Percentiles rank a stretch among this genome's conserved stretches.
Evolutionary conservation across 2,329 filamentous ascomycete genomes (phyloP).

Genomic region (Neopestalotiopsis rosae): DNA sequence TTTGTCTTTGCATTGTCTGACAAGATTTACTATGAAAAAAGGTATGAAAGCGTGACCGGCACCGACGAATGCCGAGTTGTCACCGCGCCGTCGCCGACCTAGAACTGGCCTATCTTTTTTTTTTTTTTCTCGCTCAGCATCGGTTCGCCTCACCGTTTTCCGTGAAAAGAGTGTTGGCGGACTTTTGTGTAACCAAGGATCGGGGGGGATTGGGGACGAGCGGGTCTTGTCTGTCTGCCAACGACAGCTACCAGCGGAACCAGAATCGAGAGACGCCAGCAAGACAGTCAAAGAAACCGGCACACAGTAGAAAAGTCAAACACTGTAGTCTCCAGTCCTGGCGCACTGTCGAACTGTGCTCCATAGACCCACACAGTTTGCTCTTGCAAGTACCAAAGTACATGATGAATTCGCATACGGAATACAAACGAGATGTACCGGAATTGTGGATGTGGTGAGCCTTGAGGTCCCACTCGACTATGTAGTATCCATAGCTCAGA

Average conservation of each 20-base stretch:
- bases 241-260: neutral
- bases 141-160: neutral
- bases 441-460: neutral
- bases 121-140: neutral
- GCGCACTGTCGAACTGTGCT: neutral
- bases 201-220: no score
- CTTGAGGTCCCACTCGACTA: neutral
- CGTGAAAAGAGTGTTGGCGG: neutral
- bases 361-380: neutral
- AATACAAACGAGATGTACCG: neutral
- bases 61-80: neutral
- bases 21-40: no score
- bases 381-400: neutral
- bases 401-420: neutral
- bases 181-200: neutral
- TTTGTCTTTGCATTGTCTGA: no score
- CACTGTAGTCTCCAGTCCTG: neutral
- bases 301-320: neutral
- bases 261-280: neutral
- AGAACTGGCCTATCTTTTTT: no score
- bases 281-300: neutral
- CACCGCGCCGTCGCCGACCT: neutral
- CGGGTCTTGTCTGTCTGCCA: no score
- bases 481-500: neutral
- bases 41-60: neutral